Evolutionary conservation across 1,284 basidiomycete species (phyloP), one percentile per base, ranked within the genome.

Genomic region (Dichomitus squalens): DNA sequence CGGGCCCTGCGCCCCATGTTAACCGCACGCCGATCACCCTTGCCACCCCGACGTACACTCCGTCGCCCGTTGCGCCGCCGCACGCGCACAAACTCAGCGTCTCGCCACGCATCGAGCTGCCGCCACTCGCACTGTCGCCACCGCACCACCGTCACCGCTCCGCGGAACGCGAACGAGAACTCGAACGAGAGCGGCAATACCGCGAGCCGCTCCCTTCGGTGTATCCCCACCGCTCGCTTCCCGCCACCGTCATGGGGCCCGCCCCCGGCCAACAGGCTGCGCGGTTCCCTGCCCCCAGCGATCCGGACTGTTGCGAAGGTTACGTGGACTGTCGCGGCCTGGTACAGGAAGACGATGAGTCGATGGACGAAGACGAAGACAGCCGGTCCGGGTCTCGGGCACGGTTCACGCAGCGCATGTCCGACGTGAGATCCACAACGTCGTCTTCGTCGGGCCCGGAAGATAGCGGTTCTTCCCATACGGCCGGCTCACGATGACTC

Each of bases 301-400:
- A 60, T 46, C 52, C 64, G 11, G 65, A 68, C 36, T 83, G 80
- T 65, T 82, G 80, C 60, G 80, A 77, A 23, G 81, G 82, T 12
- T 75, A 79, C 40, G 57, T 83, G 53, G 79, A 82, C 64, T 82
- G 81, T 65, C 70, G 70, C 18, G 74, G 72, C n/a, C 71, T 82
- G n/a, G 69, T 72, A 39, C 75, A 76, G 49, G 71, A 73, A 7
- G 71, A 73, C 3, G 55, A 38, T 21, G 57, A 57, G 18, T 53
- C 53, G 16, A 54, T 54, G 48, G 52, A 60, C 16, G 41, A 53
- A 20, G 61, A 64, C 34, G 60, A 64, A 31, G 55, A 61, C 29
- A 49, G 53, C 44, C 49, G 50, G 38, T 49, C 60, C 47, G 35
- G 31, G 33, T 60, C 62, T 38, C 58, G 57, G 16, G 48, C 59